Percentiles rank a stretch among this genome's conserved stretches.
Conservation (phyloP, 345 rosid species). For the Hypericum androsaemum region DNA sequence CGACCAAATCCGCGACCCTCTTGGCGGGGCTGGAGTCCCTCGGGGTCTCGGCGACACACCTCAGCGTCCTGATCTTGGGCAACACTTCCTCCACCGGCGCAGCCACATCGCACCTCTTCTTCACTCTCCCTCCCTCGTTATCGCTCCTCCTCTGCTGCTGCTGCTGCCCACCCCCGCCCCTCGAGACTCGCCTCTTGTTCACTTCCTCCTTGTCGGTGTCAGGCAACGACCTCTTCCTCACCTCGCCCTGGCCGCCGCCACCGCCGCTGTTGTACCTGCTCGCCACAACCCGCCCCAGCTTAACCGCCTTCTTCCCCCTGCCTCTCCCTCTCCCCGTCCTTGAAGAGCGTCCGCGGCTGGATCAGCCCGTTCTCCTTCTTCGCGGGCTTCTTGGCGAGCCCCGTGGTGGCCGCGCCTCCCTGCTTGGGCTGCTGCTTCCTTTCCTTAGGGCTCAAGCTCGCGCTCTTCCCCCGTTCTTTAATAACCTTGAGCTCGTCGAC, state of each 20-base stretch:
- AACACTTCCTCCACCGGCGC: constrained; percentile 23
- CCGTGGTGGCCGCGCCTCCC: constrained; percentile 63
- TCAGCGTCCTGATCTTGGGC: constrained; percentile 62
- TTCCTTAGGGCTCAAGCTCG: constrained; percentile 63
- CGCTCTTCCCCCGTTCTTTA: constrained; percentile 59
- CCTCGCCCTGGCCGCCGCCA: constrained; percentile 25
- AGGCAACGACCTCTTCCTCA: constrained; percentile 57
- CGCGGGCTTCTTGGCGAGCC: constrained; percentile 43
- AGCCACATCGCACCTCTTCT: constrained; percentile 67
- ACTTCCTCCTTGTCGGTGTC: constrained; percentile 56
- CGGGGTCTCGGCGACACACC: constrained; percentile 46
- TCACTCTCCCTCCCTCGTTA: constrained; percentile 50
- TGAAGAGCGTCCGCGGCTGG: too few species aligned
- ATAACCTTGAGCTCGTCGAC: too few species aligned
- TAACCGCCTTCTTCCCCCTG: constrained; percentile 41
- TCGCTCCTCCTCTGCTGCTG: constrained; percentile 7
- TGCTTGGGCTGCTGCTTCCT: constrained; percentile 52
- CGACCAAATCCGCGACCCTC: too few species aligned
- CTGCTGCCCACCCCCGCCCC: constrained; percentile 17
- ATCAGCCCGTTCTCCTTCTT: constrained; percentile 67
- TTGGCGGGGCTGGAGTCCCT: constrained; percentile 85
- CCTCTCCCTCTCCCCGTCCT: constrained; percentile 66
- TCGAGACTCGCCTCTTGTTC: constrained; percentile 54
- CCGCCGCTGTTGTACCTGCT: constrained; percentile 58
- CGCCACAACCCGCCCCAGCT: constrained; percentile 61